Base-by-base conservation (phyloP, 345 rosid genomes). In the Hibiscus trionum region DNA sequence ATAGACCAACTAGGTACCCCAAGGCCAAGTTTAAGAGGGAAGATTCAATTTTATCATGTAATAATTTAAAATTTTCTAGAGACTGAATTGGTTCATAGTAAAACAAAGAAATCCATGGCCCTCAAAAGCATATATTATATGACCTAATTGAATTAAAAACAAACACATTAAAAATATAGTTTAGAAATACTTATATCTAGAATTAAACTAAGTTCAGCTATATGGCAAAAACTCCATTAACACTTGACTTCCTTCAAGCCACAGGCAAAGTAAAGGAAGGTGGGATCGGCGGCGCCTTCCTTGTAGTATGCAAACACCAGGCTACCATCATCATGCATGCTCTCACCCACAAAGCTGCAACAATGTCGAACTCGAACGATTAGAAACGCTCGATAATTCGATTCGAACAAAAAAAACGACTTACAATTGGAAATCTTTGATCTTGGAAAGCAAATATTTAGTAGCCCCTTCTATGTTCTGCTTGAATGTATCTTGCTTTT, bases 211-310 rank as follows among this genome's bases (percentile, higher is more conserved):
- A 42, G 11, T 42, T 37, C 9, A 37, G 42, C 47, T 1, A 42
- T 26, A 33, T 29, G 0, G 35, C 6, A 29, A 42, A 57, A 3
- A 17, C 49, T 47, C 35, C 57, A 50, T 75, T 16, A 91, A 75
- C 98, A 91, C 87, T 91, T 91, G 73, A 93, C 73, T 85, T 93
- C 97, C 87, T 87, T 91, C 86, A 89, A 79, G 27, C 89, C 92
- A 61, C 71, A 70, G 15, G 88, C 85, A 3, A 93, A 78, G 87
- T 89, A 91, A 67, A 93, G 77, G 77, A 93, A 93, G 4, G 98
- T 91, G n/a, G 98, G 94, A 77, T 93, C 91, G 0, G 88, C 67
- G 4, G 94, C 86, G 61, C 91, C 96, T 0, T 91, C 98, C 73
- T 82, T 93, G 81, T 93, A 87, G 76, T 91, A 90, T 19, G 96